Evolutionary conservation across 768 basidiomycete species (phyloP), one percentile per base, ranked within the genome.

Genomic region (Mrakia gelida): DNA sequence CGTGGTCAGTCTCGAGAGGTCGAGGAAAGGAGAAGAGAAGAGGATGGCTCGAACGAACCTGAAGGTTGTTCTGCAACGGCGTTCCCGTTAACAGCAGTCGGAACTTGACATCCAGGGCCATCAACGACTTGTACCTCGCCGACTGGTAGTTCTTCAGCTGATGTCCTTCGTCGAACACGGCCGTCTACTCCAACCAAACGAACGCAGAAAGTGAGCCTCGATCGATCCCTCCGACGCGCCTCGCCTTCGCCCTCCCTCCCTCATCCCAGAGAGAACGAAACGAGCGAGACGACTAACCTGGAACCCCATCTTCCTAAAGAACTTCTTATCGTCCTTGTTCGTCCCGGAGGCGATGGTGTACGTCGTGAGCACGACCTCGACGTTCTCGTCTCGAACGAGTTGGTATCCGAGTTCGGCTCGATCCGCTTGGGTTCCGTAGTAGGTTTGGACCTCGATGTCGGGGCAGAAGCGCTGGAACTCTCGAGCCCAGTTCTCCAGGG

Each of bases 401-500:
- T 82, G 86, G 77, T 84, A 85, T 73, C 86, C 84, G 63, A 91
- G 89, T 70, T 86, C 85, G 2, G 88, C 86, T 30, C 97, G 90
- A 73, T 98, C 95, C 18, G 91, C 90, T 85, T 97, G 97, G 41
- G 91, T 89, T 8, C 94, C 97, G 81, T 98, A 99, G 84, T 98
- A 99, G 18, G 93, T 92, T 82, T 92, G 91, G 9, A 98, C 89
- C 26, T 89, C 87, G 83, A 99, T 91, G 9, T 88, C 87, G 8
- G 95, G 95, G 3, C 92, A 92, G 82, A 99, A 99, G 49, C 90
- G 90, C 34, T 90, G 89, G 82, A 99, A 98, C 85, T 99, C 97
- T 80, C 97, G 89, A 84, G 94, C 92, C 97, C 97, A 99, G 82
- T 99, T 99, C 84, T 99, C 97, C 34, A 98, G 86, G 0, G 95